A percentile compares a stretch with the other conserved stretches of the same genome.
phyloP scores from a whole-genome alignment of 140 eudicot species.

The Erigeron philadelphicus region DNA sequence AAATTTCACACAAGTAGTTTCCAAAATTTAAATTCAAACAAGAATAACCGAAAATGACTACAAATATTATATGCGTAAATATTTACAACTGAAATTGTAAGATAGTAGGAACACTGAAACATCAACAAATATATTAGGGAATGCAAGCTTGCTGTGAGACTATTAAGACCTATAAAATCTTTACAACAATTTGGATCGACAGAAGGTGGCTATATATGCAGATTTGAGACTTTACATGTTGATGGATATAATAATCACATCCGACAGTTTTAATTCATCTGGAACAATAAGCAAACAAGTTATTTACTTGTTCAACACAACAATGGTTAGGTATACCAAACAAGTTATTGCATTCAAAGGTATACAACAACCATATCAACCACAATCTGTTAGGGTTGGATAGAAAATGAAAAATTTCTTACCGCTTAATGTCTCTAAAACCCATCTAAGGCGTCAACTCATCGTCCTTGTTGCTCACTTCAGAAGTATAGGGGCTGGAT shows the following conservation, averaged over 20 bases:
- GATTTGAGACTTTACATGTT: neutral
- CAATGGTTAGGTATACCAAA: neutral
- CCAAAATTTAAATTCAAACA: too few species aligned
- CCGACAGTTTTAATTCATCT: neutral
- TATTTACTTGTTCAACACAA: neutral
- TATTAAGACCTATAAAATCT: neutral
- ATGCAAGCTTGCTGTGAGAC: neutral
- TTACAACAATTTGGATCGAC: neutral
- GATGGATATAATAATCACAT: neutral
- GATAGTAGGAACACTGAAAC: neutral
- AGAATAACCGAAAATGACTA: too few species aligned
- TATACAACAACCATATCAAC: neutral
- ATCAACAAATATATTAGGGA: neutral
- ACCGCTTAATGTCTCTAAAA: neutral
- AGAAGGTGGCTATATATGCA: neutral
- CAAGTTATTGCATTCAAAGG: neutral
- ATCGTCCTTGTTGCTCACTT: conserved; percentile 1
- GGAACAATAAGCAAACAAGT: neutral
- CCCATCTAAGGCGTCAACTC: neutral
- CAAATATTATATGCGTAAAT: too few species aligned
- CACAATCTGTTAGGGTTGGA: neutral
- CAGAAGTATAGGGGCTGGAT: neutral
- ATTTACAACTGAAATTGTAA: too few species aligned
- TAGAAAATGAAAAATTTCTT: neutral
- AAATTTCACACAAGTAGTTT: too few species aligned